phyloP scores from a whole-genome alignment of 163 green algal genomes.

The Volvox carteri region DNA sequence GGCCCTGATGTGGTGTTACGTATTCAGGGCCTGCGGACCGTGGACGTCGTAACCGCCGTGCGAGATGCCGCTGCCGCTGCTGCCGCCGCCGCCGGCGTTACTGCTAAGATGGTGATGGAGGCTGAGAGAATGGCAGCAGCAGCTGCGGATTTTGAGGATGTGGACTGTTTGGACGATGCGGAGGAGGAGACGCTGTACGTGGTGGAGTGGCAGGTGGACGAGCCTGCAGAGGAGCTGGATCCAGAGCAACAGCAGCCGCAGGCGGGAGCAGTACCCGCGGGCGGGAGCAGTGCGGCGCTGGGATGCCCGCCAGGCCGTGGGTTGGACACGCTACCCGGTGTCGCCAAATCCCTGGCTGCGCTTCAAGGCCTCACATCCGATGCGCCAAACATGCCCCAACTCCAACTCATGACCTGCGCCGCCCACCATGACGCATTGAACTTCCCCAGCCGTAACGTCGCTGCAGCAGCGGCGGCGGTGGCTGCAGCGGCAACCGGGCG shows the following conservation, averaged over 20 bases:
- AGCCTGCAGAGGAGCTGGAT: not conserved
- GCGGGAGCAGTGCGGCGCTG: not conserved
- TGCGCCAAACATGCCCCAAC: not conserved
- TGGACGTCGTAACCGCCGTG: not conserved
- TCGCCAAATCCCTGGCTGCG: slow-evolving; percentile 14
- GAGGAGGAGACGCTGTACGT: slow-evolving; percentile 6
- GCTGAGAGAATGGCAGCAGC: no score
- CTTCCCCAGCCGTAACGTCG: not conserved
- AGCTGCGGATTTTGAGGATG: not conserved
- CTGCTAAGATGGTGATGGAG: no score
- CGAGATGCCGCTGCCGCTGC: no score
- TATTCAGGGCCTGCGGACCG: not conserved
- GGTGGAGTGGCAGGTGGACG: slow-evolving; percentile 36
- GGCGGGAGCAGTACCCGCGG: not conserved
- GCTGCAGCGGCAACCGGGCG: no score
- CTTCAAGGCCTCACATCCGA: not conserved
- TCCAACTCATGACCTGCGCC: slow-evolving; percentile 26
- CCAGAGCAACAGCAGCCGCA: not conserved
- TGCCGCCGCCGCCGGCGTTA: not conserved
- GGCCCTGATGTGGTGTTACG: not conserved
- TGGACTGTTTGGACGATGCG: not conserved
- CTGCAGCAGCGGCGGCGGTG: not conserved
- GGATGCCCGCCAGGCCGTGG: not conserved
- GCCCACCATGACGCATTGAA: not conserved
- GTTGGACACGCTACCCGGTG: not conserved